phyloP scores from a whole-genome alignment of 129 eudicot species.

The Centella asiatica region DNA sequence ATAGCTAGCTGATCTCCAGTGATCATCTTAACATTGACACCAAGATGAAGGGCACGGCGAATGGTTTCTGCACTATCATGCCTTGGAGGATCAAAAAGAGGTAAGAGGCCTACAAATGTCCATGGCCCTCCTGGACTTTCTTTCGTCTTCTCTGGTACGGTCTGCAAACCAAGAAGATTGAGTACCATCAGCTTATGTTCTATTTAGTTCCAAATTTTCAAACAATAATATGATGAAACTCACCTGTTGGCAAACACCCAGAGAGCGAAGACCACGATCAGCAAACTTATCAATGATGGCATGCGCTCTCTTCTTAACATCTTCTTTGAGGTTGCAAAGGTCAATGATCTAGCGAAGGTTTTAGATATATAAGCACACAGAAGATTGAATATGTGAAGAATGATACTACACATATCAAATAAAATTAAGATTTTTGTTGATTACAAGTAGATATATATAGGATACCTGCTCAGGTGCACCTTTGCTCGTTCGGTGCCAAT shows the following conservation, averaged over 20 bases:
- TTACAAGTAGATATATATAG: neutral
- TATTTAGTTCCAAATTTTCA: neutral
- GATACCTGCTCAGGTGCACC: constrained; percentile 16
- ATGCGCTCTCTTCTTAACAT: constrained; percentile 47
- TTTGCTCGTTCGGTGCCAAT: constrained; percentile 8
- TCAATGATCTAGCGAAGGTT: constrained; percentile 53
- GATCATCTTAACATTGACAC: constrained; percentile 93
- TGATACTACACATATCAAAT: neutral
- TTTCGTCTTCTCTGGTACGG: constrained; percentile 68
- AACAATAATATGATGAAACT: constrained; percentile 2
- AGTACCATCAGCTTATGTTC: neutral
- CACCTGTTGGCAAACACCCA: constrained; percentile 62
- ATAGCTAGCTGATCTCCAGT: constrained; percentile 91
- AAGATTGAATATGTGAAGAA: neutral
- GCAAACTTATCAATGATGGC: constrained; percentile 76
- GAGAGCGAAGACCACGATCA: constrained; percentile 89
- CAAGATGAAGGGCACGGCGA: constrained; percentile 67
- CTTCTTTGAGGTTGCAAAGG: constrained; percentile 47
- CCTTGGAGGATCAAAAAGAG: constrained; percentile 89
- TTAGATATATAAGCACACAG: neutral
- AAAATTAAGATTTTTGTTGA: too few species aligned
- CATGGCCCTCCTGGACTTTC: constrained; percentile 75
- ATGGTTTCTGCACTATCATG: constrained; percentile 90
- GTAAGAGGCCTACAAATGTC: constrained; percentile 70
- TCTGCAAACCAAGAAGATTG: constrained; percentile 22